Evolutionary conservation across 2,329 filamentous ascomycete genomes (phyloP).

Genomic region (Penicillium sp.): DNA sequence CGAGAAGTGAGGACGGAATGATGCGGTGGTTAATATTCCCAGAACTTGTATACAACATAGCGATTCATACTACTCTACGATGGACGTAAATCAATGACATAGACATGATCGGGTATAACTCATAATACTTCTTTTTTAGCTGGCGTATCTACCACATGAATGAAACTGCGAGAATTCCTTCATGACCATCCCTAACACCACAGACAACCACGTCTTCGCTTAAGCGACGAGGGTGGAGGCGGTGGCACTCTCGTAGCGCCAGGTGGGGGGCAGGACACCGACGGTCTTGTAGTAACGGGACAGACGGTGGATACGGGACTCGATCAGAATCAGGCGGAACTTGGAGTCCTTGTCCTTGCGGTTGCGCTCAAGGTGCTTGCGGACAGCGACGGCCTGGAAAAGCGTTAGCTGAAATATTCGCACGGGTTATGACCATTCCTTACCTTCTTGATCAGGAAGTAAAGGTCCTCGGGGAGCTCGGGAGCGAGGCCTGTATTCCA

Average conservation of each 20-base stretch:
- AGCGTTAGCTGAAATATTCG: not conserved
- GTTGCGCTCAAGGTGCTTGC: conserved; percentile 99
- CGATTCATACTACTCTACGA: not conserved
- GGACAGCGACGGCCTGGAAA: conserved; percentile 81
- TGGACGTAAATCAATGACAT: conserved; percentile 2
- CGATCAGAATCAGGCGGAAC: conserved; percentile 99
- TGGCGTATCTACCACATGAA: conserved; percentile 20
- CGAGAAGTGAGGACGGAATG: conserved; percentile 45
- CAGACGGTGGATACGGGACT: conserved; percentile 99
- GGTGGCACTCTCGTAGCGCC: conserved; percentile 98
- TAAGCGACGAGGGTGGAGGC: conserved; percentile 91
- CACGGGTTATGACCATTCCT: conserved; percentile 7
- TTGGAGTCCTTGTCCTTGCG: conserved; percentile 99
- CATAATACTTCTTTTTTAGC: conserved; percentile 22
- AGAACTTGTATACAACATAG: not conserved
- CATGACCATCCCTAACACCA: conserved; percentile 13
- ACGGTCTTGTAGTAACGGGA: conserved; percentile 99
- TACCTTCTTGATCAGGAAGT: conserved; percentile 99
- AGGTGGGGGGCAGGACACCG: conserved; percentile 76
- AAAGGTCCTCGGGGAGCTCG: conserved; percentile 98
- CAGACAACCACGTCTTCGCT: conserved; percentile 37
- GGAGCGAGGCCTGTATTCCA: conserved; percentile 83
- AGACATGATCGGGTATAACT: conserved; percentile 17
- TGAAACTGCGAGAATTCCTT: conserved; percentile 2
- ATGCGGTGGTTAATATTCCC: not conserved